Percentiles rank a stretch among this genome's conserved stretches.
These are phyloP conservation scores for Neoboletus subvelutipes DNA, from an alignment of 768 basidiomycete genomes.

Conservation along the genomic window DNA sequence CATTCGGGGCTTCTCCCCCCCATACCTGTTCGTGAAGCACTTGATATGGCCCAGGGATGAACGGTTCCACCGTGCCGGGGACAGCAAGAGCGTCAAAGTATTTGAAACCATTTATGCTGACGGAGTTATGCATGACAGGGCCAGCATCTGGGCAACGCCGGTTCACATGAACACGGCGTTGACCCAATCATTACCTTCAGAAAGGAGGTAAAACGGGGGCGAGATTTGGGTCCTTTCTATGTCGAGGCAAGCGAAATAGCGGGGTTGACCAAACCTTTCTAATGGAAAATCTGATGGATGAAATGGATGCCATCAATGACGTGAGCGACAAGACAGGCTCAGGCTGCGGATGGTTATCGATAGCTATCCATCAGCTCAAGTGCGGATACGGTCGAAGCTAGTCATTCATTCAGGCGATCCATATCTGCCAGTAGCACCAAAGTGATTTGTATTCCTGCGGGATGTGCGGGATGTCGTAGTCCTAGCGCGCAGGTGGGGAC, in stretches of 20 bases:
- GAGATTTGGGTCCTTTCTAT: neutral
- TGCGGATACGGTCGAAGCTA: neutral
- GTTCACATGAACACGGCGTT: too few relatives aligned
- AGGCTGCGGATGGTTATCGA: neutral
- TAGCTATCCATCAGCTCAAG: neutral
- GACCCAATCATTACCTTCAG: neutral
- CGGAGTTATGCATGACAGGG: too few relatives aligned
- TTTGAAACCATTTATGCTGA: too few relatives aligned
- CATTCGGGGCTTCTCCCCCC: too few relatives aligned
- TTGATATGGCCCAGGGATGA: too few relatives aligned
- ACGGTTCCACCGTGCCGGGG: too few relatives aligned
- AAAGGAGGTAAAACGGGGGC: neutral
- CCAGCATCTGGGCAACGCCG: too few relatives aligned
- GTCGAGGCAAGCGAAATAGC: neutral
- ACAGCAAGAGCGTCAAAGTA: too few relatives aligned
- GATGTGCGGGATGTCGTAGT: too few relatives aligned
- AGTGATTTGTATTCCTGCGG: too few relatives aligned
- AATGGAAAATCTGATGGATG: neutral
- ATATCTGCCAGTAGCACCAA: neutral
- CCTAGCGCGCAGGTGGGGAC: too few relatives aligned
- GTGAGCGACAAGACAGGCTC: neutral
- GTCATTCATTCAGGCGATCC: neutral
- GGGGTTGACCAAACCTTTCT: neutral
- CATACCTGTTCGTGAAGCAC: too few relatives aligned
- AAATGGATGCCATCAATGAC: neutral